A percentile compares a stretch with the other conserved stretches of the same genome.
Evolutionary conservation across 2,329 filamentous ascomycete genomes (phyloP).

Genomic region (Fusarium sp.): DNA sequence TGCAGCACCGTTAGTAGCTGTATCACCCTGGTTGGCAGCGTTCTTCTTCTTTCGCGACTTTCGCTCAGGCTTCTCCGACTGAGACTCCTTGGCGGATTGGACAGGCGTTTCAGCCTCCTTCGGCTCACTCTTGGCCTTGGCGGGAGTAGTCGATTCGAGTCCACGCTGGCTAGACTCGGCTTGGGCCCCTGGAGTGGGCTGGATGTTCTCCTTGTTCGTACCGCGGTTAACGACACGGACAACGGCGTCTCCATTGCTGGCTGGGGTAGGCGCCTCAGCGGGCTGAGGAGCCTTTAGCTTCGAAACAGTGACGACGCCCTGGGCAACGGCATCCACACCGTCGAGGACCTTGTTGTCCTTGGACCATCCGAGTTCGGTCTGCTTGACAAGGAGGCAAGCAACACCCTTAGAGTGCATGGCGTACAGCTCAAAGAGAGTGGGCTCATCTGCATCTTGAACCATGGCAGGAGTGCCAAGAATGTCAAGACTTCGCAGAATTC

Average conservation of each 20-base stretch:
- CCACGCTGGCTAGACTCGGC: slow-evolving; percentile 45
- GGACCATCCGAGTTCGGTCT: slow-evolving; percentile 91
- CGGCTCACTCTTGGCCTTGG: slow-evolving; percentile 54
- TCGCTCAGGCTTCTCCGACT: slow-evolving; percentile 69
- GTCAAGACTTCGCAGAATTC: slow-evolving; percentile 87
- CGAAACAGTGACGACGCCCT: slow-evolving; percentile 77
- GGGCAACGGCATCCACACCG: slow-evolving; percentile 77
- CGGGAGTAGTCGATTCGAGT: slow-evolving; percentile 46
- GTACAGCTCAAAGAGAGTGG: slow-evolving; percentile 90
- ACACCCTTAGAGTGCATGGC: slow-evolving; percentile 98
- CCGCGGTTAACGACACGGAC: slow-evolving; percentile 49
- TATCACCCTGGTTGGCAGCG: slow-evolving; percentile 56
- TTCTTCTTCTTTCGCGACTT: slow-evolving; percentile 74
- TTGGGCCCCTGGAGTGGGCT: slow-evolving; percentile 37
- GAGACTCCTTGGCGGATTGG: slow-evolving; percentile 50
- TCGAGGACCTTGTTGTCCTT: slow-evolving; percentile 87
- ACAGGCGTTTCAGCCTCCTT: slow-evolving; percentile 59
- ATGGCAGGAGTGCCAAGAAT: slow-evolving; percentile 79
- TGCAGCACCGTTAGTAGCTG: slow-evolving; percentile 53
- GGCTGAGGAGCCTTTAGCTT: slow-evolving; percentile 69
- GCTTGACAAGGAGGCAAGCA: slow-evolving; percentile 86
- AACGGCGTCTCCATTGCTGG: slow-evolving; percentile 49
- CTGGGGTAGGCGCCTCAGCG: slow-evolving; percentile 44
- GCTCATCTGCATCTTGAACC: slow-evolving; percentile 71
- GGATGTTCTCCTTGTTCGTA: slow-evolving; percentile 50